phyloP scores from a whole-genome alignment of 306 rosid species.

The Datisca glomerata region DNA sequence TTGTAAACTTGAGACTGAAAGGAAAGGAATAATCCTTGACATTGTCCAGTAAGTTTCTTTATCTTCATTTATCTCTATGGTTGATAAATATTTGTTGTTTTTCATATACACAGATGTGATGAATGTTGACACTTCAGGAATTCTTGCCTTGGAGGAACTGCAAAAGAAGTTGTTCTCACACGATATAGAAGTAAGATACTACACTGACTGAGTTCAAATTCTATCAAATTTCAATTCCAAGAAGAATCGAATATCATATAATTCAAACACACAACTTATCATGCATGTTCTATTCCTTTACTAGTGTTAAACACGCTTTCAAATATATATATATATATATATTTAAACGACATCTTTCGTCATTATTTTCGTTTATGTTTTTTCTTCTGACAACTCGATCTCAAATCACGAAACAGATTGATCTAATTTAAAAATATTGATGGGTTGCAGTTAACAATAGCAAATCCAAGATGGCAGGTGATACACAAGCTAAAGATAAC shows the following conservation, averaged over 20 bases:
- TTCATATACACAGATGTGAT: slow-evolving; percentile 31
- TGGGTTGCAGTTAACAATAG: slow-evolving; percentile 57
- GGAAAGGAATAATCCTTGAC: too few species aligned
- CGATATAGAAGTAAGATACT: slow-evolving; percentile 41
- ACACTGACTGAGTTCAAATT: background rate
- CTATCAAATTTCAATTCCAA: background rate
- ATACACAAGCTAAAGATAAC: slow-evolving; percentile 69
- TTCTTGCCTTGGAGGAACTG: slow-evolving; percentile 58
- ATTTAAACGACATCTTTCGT: background rate
- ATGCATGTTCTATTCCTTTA: too few species aligned
- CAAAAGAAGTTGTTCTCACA: slow-evolving; percentile 40
- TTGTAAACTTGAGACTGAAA: too few species aligned
- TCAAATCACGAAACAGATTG: too few species aligned
- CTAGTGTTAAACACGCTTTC: too few species aligned
- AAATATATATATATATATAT: too few species aligned
- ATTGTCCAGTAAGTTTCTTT: background rate
- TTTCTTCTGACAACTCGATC: too few species aligned
- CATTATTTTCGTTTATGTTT: background rate
- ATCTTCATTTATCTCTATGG: background rate
- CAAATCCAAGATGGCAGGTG: slow-evolving; percentile 71
- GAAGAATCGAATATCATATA: too few species aligned
- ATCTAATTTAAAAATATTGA: too few species aligned
- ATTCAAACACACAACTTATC: too few species aligned
- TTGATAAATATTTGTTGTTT: background rate
- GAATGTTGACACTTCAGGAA: slow-evolving; percentile 79